phyloP scores from a whole-genome alignment of 805 yeast genomes.

The Myxozyma neotropica region DNA sequence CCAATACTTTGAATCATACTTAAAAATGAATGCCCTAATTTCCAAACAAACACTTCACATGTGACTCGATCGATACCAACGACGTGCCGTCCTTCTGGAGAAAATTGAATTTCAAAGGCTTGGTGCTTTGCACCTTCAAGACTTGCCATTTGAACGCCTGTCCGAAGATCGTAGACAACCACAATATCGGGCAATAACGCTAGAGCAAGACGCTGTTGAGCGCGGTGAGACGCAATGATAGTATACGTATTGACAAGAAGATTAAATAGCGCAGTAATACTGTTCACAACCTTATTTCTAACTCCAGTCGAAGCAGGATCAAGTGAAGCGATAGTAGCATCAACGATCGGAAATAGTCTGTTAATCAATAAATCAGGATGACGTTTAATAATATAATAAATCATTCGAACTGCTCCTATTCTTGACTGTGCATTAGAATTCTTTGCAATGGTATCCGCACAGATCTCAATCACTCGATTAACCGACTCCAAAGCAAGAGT shows the following conservation, averaged over 20 bases:
- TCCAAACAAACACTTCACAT: constrained; percentile 32
- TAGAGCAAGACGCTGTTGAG: constrained; percentile 35
- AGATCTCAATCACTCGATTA: constrained; percentile 26
- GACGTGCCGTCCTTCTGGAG: constrained; percentile 36
- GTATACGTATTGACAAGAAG: constrained; percentile 27
- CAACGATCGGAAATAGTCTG: constrained; percentile 30
- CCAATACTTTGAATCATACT: constrained; percentile 34
- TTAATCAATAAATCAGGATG: constrained; percentile 25
- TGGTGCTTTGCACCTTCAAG: constrained; percentile 30
- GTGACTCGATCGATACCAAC: constrained; percentile 29
- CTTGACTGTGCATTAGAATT: constrained; percentile 18
- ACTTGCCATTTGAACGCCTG: constrained; percentile 34
- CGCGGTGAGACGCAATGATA: constrained; percentile 34
- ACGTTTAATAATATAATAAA: constrained; percentile 11
- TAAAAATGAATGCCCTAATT: constrained; percentile 34
- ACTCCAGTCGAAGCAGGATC: constrained; percentile 27
- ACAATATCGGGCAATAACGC: constrained; percentile 31
- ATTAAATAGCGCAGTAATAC: constrained; percentile 30
- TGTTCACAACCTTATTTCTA: constrained; percentile 28
- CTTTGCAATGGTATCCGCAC: constrained; percentile 21
- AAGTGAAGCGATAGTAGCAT: constrained; percentile 29
- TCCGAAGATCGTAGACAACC: constrained; percentile 35
- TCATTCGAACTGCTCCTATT: constrained; percentile 30
- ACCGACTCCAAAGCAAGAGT: constrained; percentile 16
- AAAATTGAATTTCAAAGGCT: constrained; percentile 26